These are phyloP conservation scores for Solanum chmielewskii DNA, from an alignment of 257 asterid species.

Conservation along the genomic window DNA sequence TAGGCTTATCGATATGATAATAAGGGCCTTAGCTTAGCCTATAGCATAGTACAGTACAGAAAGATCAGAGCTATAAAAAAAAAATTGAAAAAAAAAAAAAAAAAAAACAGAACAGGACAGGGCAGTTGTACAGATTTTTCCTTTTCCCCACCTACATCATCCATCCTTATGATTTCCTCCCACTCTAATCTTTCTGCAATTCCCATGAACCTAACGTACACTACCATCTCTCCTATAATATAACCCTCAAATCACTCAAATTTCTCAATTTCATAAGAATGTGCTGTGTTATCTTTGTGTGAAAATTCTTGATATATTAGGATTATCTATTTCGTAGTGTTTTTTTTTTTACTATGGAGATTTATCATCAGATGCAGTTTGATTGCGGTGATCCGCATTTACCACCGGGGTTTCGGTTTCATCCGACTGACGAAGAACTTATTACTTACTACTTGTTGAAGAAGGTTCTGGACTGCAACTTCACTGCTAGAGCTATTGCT, in stretches of 20 bases:
- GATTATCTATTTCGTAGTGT: background rate
- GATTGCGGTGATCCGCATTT: conserved; percentile 35
- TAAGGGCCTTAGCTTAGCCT: background rate
- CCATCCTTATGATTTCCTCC: conserved; percentile 16
- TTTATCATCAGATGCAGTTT: conserved; percentile 5
- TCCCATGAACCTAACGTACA: conserved; percentile 21
- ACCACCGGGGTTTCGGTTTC: conserved; percentile 86
- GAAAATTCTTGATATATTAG: background rate
- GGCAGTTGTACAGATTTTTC: conserved; percentile 14
- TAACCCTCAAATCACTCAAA: background rate
- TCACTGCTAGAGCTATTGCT: conserved; percentile 62
- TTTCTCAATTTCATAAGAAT: background rate
- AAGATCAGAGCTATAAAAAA: conserved; percentile 4
- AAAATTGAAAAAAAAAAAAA: background rate
- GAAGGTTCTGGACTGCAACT: conserved; percentile 59
- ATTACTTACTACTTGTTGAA: conserved; percentile 72
- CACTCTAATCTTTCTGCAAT: conserved; percentile 27
- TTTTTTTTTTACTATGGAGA: conserved; percentile 24
- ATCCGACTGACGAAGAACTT: conserved; percentile 87
- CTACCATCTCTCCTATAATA: background rate
- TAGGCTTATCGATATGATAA: conserved; percentile 37
- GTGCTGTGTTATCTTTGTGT: background rate
- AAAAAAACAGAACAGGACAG: conserved; percentile 16
- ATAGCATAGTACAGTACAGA: conserved; percentile 27
- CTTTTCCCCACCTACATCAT: conserved; percentile 18